phyloP scores from a whole-genome alignment of 2,329 filamentous ascomycete genomes.

The Hymenoscyphus salicellus region DNA sequence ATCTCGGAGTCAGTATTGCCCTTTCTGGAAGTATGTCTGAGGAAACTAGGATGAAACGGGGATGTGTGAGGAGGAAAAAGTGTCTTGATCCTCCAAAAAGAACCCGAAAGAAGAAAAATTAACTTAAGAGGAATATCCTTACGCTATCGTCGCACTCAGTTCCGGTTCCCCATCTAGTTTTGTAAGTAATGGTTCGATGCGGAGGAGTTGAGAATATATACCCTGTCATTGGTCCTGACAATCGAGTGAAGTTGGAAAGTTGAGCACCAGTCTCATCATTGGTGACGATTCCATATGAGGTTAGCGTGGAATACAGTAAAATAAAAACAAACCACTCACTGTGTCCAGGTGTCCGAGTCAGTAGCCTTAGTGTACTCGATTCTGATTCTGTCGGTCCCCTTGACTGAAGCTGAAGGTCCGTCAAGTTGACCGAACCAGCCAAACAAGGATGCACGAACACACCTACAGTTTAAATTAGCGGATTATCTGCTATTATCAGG shows the following conservation, averaged over 20 bases:
- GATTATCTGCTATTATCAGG: not conserved
- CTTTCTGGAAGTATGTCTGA: too few relatives aligned
- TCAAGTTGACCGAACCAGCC: slow-evolving; percentile 43
- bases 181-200: not conserved
- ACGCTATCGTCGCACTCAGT: slow-evolving; percentile 40
- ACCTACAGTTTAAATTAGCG: slow-evolving; percentile 29
- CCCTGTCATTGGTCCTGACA: slow-evolving; percentile 41
- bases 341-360: slow-evolving; percentile 27
- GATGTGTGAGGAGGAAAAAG: too few relatives aligned
- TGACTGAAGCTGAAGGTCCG: slow-evolving; percentile 25
- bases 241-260: slow-evolving; percentile 37
- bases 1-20: too few relatives aligned
- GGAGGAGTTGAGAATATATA: slow-evolving; percentile 1
- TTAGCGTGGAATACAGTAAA: not conserved
- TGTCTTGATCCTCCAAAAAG: too few relatives aligned
- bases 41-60: too few relatives aligned
- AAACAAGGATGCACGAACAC: slow-evolving; percentile 42
- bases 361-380: slow-evolving; percentile 32
- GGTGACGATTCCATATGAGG: slow-evolving; percentile 30
- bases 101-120: too few relatives aligned
- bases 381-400: slow-evolving; percentile 31
- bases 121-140: too few relatives aligned
- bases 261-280: slow-evolving; percentile 37
- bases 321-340: slow-evolving; percentile 14
- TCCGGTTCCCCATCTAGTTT: slow-evolving; percentile 38